Base-by-base conservation (phyloP, 495 filamentous ascomycete species). In the Aspergillus bridgeri region DNA sequence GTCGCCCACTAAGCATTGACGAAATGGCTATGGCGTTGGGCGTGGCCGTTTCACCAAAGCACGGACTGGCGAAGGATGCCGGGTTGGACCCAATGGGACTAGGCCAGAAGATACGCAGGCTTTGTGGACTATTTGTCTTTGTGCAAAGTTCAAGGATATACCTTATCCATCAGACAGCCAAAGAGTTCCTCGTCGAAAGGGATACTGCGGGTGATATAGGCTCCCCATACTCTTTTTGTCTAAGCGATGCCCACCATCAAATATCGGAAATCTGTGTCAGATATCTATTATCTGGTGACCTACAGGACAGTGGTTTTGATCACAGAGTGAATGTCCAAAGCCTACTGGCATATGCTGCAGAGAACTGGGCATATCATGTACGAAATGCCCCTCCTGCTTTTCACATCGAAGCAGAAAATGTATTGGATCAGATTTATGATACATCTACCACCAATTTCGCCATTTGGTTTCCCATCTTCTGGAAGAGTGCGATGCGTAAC, bases 71-170 rank as follows among this genome's bases (percentile, higher is more conserved):
- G 20, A 19, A 48, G 18, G 64, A 74, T n/a, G 64, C 75, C 18
- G 38, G 62, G 13, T 50, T 71, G 8, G 24, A 66, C 0, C 18
- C 52, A 55, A 33, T 60, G 23, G 33, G 42, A 9, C 51, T 72
- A 2, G 52, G 56, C 18, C 46, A 43, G 17, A 59, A 56, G 19
- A 57, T 81, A 2, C 71, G 69, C 38, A 54, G 59, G 18, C 24
- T 75, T 15, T 79, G 73, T 49, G 70, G 75, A 3, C 65, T 72
- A 11, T 76, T 81, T 46, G 59, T 81, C 3, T 65, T 65, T 20
- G 60, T 76, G 1, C 65, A 69, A n/a, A 64, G 74, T 47, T 68
- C 64, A 6, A 67, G 63, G 22, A 58, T 79, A 18, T 75, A 72
- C 56, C 63, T 73, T 0, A 64, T 73, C 19, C 68, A 74, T 56